Evolutionary conservation across 2,329 filamentous ascomycete genomes (phyloP).

Genomic region (Ascochyta rabiei): DNA sequence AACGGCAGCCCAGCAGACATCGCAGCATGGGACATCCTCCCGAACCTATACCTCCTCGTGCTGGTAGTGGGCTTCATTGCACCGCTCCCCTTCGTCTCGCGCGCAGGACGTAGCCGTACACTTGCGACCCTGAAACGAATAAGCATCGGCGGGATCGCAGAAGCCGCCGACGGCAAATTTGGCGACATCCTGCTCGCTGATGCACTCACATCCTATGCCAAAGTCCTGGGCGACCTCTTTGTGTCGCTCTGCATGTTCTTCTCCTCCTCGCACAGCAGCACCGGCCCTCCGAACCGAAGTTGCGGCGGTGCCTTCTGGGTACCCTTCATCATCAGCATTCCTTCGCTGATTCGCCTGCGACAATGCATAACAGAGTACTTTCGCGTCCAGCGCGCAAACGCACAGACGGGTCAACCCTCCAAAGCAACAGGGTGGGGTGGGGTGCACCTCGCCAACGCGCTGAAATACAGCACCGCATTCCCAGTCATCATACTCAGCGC

Average conservation of each 20-base stretch:
- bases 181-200: constrained; percentile 93
- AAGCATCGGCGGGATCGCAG: constrained; percentile 82
- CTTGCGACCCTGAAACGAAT: constrained; percentile 78
- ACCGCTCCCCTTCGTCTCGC: constrained; percentile 72
- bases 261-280: constrained; percentile 71
- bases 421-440: constrained; percentile 72
- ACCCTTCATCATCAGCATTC: constrained; percentile 81
- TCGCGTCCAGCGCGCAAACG: constrained; percentile 67
- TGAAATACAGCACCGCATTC: constrained; percentile 94
- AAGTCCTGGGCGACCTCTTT: constrained; percentile 87
- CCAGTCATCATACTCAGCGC: constrained; percentile 85
- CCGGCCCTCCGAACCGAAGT: constrained; percentile 76
- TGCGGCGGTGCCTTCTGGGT: constrained; percentile 82
- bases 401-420: constrained; percentile 45
- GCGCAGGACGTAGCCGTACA: constrained; percentile 75
- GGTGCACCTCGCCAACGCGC: constrained; percentile 88
- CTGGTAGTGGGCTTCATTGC: constrained; percentile 74
- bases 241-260: constrained; percentile 93
- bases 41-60: constrained; percentile 79
- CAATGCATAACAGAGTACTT: constrained; percentile 91
- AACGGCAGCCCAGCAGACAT: constrained; percentile 72
- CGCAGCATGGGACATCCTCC: constrained; percentile 80
- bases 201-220: constrained; percentile 92
- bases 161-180: constrained; percentile 88
- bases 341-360: constrained; percentile 83